These are phyloP conservation scores for Xylariales sp. DNA, from an alignment of 2,329 filamentous ascomycete species.

Conservation along the genomic window DNA sequence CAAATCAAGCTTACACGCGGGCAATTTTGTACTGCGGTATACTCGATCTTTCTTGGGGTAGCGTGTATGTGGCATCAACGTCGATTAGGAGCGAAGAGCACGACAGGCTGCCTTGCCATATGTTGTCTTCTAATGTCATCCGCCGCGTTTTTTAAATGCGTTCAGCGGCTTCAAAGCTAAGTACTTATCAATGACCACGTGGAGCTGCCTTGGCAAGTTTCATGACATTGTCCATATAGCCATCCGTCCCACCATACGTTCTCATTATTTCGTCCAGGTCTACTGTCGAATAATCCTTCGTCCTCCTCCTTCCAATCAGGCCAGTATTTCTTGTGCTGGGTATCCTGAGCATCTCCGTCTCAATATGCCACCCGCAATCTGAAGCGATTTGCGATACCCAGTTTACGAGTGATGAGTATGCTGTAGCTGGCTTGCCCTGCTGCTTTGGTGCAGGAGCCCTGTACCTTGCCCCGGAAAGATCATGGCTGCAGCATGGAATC, in stretches of 20 bases:
- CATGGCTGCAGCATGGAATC: slow-evolving; percentile 93
- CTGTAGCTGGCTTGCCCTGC: slow-evolving; percentile 53
- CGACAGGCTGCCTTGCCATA: too few species aligned
- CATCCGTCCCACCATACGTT: slow-evolving; percentile 51
- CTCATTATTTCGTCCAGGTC: slow-evolving; percentile 41
- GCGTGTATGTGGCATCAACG: too few species aligned
- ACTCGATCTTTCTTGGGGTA: too few species aligned
- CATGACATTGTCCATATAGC: slow-evolving; percentile 55
- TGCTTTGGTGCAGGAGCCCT: slow-evolving; percentile 58
- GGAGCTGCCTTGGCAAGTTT: slow-evolving; percentile 51
- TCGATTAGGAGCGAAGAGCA: too few species aligned
- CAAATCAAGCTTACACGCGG: too few species aligned
- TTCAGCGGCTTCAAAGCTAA: too few species aligned
- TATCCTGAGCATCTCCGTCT: slow-evolving; percentile 84
- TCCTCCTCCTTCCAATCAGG: slow-evolving; percentile 61
- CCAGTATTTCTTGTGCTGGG: slow-evolving; percentile 87
- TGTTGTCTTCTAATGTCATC: too few species aligned
- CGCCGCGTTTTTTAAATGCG: too few species aligned
- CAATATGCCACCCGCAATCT: slow-evolving; percentile 69
- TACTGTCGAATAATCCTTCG: slow-evolving; percentile 22
- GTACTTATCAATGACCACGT: slow-evolving; percentile 31
- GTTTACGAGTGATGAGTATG: slow-evolving; percentile 77
- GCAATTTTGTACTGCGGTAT: too few species aligned
- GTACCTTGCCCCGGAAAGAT: slow-evolving; percentile 69
- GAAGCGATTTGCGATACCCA: slow-evolving; percentile 69